Base-by-base conservation (phyloP, 148 eudicot species). In the Pharnaceum exiguum region DNA sequence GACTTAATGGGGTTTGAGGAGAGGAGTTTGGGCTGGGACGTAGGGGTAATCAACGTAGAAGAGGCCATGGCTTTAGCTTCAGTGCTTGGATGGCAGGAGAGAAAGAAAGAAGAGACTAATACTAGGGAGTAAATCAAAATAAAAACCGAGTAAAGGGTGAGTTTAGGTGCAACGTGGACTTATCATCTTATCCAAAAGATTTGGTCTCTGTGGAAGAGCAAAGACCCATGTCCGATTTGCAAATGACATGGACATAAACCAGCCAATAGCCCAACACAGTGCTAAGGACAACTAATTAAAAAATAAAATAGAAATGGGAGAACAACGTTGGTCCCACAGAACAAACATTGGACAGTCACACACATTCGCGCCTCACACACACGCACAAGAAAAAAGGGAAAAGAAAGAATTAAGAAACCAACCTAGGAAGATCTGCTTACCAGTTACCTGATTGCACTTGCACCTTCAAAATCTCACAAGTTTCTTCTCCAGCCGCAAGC, bases 171-270 rank as follows among this genome's bases (percentile, higher is more conserved):
- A 78, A 73, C 72, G 81, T 72, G 64, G 77, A 80, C 90, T 85
- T 89, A 89, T 89, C 97, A 17, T 74, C 90, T 89, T 89, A 89
- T 89, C 94, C 61, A 52, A 11, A 48, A 63, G 18, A 50, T 67
- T 72, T 60, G 19, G 35, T 59, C 66, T 77, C 71, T 77, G 74
- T 89, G 94, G 94, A 81, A 49, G 55, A 70, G 88, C 79, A 29
- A 59, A 37, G 15, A 10, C 10, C 29, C 37, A 28, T 50, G 64
- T 50, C 33, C 59, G 74, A 70, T 70, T 70, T 50, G 51, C 44
- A 27, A 43, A 60, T 70, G 74, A 70, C 64, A 43, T 63, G 65
- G 74, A 70, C 53, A 39, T 43, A 51, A n/a, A n/a, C n/a, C n/a
- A n/a, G n/a, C n/a, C n/a, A n/a, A n/a, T n/a, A n/a, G n/a, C n/a